phyloP scores from a whole-genome alignment of 768 basidiomycete species.

The Lyophyllum decastes region DNA sequence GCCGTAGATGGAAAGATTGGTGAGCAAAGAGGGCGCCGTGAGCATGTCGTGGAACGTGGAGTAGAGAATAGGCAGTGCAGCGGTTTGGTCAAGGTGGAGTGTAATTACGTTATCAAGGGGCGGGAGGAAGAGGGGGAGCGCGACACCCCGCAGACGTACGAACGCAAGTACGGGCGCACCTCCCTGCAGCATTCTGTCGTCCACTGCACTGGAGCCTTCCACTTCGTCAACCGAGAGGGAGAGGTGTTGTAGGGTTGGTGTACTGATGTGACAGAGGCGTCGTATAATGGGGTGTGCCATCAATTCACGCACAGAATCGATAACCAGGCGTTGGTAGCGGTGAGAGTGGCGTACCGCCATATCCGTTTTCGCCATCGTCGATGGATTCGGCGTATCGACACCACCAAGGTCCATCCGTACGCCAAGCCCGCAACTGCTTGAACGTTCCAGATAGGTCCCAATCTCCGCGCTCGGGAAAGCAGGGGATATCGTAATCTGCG shows the following conservation, averaged over 20 bases:
- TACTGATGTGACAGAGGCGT: conserved; percentile 26
- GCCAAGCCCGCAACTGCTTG: conserved; percentile 30
- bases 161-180: conserved; percentile 34
- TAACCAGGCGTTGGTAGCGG: conserved; percentile 38
- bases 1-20: conserved; percentile 45
- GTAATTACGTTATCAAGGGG: conserved; percentile 34
- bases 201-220: conserved; percentile 20
- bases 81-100: conserved; percentile 48
- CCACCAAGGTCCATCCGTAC: conserved; percentile 29
- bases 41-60: conserved; percentile 35
- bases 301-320: conserved; percentile 28
- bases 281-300: conserved; percentile 26
- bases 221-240: conserved; percentile 36
- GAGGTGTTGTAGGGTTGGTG: conserved; percentile 39
- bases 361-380: conserved; percentile 26
- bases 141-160: conserved; percentile 45
- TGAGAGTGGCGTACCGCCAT: conserved; percentile 30
- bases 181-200: conserved; percentile 27
- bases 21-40: conserved; percentile 31
- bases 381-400: conserved; percentile 4
- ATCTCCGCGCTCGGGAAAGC: conserved; percentile 21
- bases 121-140: conserved; percentile 40
- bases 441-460: conserved; percentile 34
- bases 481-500: conserved; percentile 29
- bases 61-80: conserved; percentile 34